Base-by-base conservation (phyloP, 1,139 yeast species). In the Lodderomyces parapsilosis region DNA sequence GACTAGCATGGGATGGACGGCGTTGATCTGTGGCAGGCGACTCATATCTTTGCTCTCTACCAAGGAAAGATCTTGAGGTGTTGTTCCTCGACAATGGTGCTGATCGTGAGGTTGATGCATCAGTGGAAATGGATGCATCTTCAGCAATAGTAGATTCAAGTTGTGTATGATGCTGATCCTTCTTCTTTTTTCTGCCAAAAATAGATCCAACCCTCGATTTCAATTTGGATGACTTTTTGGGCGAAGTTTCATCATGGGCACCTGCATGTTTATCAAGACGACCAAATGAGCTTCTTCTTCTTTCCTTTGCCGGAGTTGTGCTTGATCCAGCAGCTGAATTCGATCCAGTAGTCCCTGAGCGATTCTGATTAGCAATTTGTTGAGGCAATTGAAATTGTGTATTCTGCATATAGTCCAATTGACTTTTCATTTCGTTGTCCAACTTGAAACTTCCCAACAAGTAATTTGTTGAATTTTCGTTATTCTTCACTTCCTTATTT, bases 171-270 rank as follows among this genome's bases (percentile, higher is more conserved):
- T 59, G 55, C 47, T 62, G 63, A 6, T 56, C 38, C 25, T 66
- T 66, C 55, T 80, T 70, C 43, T 60, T 77, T 56, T 80, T 81
- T 51, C 86, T 78, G 36, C 86, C 83, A 60, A 90, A 86, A 47
- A 90, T 82, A 0, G 96, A 88, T 14, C 96, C 96, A 33, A 90
- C 90, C 58, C 73, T 82, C 5, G 95, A 86, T 59, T 83, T 81
- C 56, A 90, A 66, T 49, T 76, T 80, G 19, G 68, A 63, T 27
- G 59, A 57, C 43, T 63, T 65, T 48, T 59, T 63, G 23, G 42
- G 43, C 6, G 44, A 39, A 25, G 48, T 30, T 9, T 39, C 41
- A 4, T 37, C 36, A 13, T 24, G 27, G 3, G 40, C 18, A 17
- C 24, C 37, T 28, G 37, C 18, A 22, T 33, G 23, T 24, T 38